Evolutionary conservation across 192 early-diverging fungal genomes (phyloP).

Genomic region (Coemansia sp.): DNA sequence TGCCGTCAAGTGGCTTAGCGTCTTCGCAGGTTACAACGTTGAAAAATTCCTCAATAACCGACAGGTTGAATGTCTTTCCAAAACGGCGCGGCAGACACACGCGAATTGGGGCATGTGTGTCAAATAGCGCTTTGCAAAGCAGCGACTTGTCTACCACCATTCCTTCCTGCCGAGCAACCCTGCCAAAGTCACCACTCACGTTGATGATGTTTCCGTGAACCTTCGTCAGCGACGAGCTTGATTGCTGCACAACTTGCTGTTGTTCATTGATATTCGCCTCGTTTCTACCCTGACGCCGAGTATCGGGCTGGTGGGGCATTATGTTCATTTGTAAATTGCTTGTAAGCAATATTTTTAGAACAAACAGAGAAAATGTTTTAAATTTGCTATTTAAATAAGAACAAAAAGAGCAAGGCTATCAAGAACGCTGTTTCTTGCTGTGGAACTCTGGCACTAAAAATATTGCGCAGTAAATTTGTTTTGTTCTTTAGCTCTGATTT

Average conservation of each 20-base stretch:
- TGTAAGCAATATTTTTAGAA: too few species aligned
- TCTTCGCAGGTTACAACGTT: constrained; percentile 8
- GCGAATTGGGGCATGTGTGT: background rate
- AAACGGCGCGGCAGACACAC: constrained; percentile 21
- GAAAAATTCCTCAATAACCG: constrained; percentile 25
- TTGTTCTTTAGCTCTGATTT: too few species aligned
- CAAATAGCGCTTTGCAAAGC: constrained; percentile 13
- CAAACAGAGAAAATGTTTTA: too few species aligned
- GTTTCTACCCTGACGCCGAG: too few species aligned
- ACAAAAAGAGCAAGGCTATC: too few species aligned
- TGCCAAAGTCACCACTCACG: constrained; percentile 11
- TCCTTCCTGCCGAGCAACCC: background rate
- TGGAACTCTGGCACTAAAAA: too few species aligned
- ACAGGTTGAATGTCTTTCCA: constrained; percentile 25
- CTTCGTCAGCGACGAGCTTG: constrained; percentile 4
- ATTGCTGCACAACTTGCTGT: background rate
- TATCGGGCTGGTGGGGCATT: too few species aligned
- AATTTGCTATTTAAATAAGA: too few species aligned
- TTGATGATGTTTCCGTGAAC: constrained; percentile 5
- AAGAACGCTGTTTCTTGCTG: too few species aligned
- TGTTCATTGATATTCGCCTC: too few species aligned
- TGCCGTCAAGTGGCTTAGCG: background rate
- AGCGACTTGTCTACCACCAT: constrained; percentile 14
- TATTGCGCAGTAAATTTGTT: too few species aligned
- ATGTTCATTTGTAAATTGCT: too few species aligned